Evolutionary conservation across 1,284 basidiomycete genomes (phyloP), one percentile per base, ranked within the genome.

Genomic region (Cryptococcus wingfieldii): DNA sequence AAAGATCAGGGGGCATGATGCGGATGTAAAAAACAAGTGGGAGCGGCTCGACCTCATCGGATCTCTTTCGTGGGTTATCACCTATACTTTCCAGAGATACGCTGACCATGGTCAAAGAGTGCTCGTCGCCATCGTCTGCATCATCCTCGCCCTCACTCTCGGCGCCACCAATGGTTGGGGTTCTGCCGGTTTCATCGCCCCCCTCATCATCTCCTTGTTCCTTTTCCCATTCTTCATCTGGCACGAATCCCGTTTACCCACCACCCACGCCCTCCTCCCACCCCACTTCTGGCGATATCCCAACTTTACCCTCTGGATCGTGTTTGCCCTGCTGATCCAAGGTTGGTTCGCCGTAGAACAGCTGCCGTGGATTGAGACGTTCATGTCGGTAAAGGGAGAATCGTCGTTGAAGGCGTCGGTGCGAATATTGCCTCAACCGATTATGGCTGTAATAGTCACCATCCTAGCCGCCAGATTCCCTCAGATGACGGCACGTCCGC

Each of bases 241-340:
- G 31, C 66, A 57, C 56, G 69, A 75, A 41, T 55, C 60, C 1
- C 47, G 55, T 1, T 55, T 74, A n/a, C 59, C 61, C 12, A 60
- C 68, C 14, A 54, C 52, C 8, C 65, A 70, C 50, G 74, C 76
- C 0, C 56, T 76, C 27, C 56, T 78, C 34, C 68, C 74, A 1
- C 58, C 70, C 4, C 39, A 51, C 5, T 68, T 62, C 19, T 78
- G 74, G 74, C 58, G 59, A 37, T 65, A 74, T 27, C 69, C 62
- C 37, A 77, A 78, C 59, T 62, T 78, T 34, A 61, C 66, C n/a
- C 19, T 72, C 5, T 59, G 71, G 45, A 64, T 72, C 51, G 49
- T 69, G 28, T 65, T 76, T 34, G 63, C 65, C 0, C 54, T 73
- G 27, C 61, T 63, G 44, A 62, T 68, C 42, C 74, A 70, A 58